These are phyloP conservation scores for Apium graveolens DNA, from an alignment of 129 eudicot genomes.

Conservation along the genomic window DNA sequence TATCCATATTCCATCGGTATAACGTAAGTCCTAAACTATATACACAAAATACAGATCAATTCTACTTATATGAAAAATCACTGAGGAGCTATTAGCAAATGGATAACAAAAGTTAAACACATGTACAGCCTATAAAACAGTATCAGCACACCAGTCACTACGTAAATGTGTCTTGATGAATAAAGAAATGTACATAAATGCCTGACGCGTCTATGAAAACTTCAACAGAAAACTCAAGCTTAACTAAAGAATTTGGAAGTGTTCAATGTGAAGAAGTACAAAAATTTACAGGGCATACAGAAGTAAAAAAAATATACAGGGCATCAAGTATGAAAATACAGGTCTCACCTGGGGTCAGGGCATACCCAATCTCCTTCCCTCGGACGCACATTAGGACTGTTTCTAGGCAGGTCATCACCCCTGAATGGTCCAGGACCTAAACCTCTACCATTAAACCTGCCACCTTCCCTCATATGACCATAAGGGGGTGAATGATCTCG, in stretches of 20 bases:
- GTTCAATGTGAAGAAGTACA: background rate
- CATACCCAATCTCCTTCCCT: conserved; percentile 97
- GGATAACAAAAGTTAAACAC: background rate
- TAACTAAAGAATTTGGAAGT: background rate
- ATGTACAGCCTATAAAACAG: background rate
- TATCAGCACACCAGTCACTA: background rate
- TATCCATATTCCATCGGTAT: background rate
- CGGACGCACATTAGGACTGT: conserved; percentile 87
- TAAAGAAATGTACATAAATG: background rate
- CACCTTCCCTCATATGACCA: conserved; percentile 67
- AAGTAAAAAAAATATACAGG: background rate
- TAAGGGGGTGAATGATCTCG: conserved; percentile 70
- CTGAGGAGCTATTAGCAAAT: background rate
- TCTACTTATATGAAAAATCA: background rate
- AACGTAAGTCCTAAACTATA: background rate
- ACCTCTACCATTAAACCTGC: conserved; percentile 60
- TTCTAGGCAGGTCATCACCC: conserved; percentile 44
- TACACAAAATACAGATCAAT: background rate
- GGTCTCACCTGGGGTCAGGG: conserved; percentile 73
- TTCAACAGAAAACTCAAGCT: background rate
- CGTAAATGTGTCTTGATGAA: background rate
- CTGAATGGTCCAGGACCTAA: conserved; percentile 53
- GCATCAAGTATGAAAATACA: background rate
- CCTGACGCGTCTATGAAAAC: background rate
- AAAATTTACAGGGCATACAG: background rate